Conservation (phyloP, 768 basidiomycete genomes). For the Tephrocybe sp. region DNA sequence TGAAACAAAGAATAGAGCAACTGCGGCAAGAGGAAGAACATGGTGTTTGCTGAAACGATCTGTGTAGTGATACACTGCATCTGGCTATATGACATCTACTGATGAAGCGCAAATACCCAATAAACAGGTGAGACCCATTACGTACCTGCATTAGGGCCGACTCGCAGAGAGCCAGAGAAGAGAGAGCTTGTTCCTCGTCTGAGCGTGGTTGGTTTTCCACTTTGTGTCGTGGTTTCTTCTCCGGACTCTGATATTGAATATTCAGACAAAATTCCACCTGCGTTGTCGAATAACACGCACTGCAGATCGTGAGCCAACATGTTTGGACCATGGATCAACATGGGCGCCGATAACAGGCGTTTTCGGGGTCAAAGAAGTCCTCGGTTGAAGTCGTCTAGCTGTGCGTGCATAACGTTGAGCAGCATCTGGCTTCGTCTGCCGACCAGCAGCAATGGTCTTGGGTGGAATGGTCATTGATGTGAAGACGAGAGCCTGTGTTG, state of each 20-base stretch:
- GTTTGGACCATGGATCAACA: background rate
- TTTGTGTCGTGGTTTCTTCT: background rate
- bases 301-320: background rate
- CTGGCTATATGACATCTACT: background rate
- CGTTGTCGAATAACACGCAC: too few relatives aligned
- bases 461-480: constrained; percentile 2
- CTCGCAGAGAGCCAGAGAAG: background rate
- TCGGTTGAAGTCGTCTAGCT: background rate
- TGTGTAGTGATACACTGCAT: background rate
- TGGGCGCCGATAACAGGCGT: background rate
- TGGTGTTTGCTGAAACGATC: background rate
- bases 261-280: background rate
- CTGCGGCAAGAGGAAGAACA: background rate
- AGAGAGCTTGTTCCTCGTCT: background rate
- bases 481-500: background rate
- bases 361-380: background rate
- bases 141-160: background rate
- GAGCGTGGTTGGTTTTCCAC: background rate
- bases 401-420: background rate
- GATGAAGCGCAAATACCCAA: background rate
- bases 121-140: background rate
- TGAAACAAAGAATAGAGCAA: background rate
- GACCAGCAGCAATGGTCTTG: constrained; percentile 3
- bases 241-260: background rate
- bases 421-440: constrained; percentile 1